phyloP scores from a whole-genome alignment of 2,329 filamentous ascomycete species.

The Aureobasidium zeae region DNA sequence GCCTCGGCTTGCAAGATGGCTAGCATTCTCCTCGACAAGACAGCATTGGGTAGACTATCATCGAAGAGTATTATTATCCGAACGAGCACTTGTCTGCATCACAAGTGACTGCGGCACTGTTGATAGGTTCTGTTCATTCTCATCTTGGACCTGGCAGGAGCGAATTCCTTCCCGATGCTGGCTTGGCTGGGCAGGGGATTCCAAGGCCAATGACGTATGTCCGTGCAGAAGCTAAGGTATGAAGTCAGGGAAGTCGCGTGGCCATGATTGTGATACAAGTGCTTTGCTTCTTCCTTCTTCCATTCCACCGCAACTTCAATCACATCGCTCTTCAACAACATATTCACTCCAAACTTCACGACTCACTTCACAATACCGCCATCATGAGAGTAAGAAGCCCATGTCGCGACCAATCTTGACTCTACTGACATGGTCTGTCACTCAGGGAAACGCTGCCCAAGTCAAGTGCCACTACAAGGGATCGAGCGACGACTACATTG shows the following conservation, averaged over 20 bases:
- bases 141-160: no score
- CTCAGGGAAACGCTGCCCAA: constrained; percentile 57
- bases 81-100: no score
- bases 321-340: neutral
- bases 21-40: neutral
- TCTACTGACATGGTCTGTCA: no score
- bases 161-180: neutral
- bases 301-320: neutral
- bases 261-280: constrained; percentile 5
- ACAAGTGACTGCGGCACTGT: no score
- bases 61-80: neutral
- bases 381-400: constrained; percentile 49
- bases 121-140: no score
- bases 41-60: constrained; percentile 6
- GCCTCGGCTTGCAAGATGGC: neutral
- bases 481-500: constrained; percentile 56
- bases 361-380: constrained; percentile 7
- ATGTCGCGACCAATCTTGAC: no score
- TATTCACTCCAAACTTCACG: neutral
- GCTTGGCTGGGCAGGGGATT: no score
- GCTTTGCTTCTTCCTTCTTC: neutral
- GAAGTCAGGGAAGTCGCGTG: constrained; percentile 15
- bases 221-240: constrained; percentile 11
- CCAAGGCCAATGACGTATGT: constrained; percentile 5
- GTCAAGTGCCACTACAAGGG: constrained; percentile 84